Percentiles rank a stretch among this genome's conserved stretches.
Evolutionary conservation across 768 basidiomycete species (phyloP).

Genomic region (Mycena metata): DNA sequence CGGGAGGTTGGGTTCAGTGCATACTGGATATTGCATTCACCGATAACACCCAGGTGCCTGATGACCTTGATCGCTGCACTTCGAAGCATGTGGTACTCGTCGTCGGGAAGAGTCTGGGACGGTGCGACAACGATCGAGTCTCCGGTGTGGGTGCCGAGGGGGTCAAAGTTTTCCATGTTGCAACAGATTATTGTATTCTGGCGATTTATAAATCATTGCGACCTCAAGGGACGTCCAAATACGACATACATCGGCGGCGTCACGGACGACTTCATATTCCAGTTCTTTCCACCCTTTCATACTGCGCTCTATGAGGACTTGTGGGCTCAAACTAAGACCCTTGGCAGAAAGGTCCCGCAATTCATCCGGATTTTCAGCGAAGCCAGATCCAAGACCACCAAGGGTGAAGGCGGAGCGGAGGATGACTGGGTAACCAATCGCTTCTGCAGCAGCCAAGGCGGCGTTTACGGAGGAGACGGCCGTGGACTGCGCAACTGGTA

Average conservation of each 20-base stretch:
- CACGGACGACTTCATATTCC: conserved; percentile 99
- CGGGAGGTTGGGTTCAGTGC: conserved; percentile 92
- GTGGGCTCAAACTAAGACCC: conserved; percentile 90
- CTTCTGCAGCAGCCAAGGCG: conserved; percentile 90
- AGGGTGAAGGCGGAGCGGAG: conserved; percentile 97
- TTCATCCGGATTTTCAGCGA: conserved; percentile 95
- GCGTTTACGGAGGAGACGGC: conserved; percentile 97
- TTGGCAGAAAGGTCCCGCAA: conserved; percentile 94
- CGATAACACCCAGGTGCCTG: conserved; percentile 91
- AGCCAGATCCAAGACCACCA: conserved; percentile 98
- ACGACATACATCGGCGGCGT: conserved; percentile 90
- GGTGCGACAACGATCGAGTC: conserved; percentile 99
- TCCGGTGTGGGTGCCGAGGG: conserved; percentile 98
- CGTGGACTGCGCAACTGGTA: conserved; percentile 94
- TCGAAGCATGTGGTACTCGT: conserved; percentile 99
- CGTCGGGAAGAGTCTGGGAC: conserved; percentile 96
- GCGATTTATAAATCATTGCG: conserved; percentile 29
- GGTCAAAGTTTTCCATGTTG: conserved; percentile 99
- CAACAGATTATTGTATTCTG: conserved; percentile 99
- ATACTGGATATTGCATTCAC: conserved; percentile 98
- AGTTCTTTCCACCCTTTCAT: conserved; percentile 99
- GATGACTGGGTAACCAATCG: conserved; percentile 97
- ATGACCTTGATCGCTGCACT: conserved; percentile 97
- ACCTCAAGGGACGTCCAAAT: conserved; percentile 21
- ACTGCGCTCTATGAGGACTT: conserved; percentile 96